These are phyloP conservation scores for Aspergillus bertholletiae DNA, from an alignment of 495 filamentous ascomycete genomes.

Conservation along the genomic window DNA sequence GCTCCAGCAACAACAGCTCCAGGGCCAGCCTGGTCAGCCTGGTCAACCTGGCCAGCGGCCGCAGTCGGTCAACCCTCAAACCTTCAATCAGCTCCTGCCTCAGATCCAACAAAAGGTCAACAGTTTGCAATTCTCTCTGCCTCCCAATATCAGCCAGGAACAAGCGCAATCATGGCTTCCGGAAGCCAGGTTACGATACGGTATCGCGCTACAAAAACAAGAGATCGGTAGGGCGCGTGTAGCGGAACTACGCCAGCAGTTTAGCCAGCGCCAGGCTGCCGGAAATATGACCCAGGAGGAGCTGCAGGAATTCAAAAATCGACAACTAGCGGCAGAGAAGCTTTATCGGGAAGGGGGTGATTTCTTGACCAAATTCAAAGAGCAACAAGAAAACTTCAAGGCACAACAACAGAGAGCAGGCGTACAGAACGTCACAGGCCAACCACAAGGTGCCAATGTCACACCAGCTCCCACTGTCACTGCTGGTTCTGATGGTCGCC, in stretches of 20 bases:
- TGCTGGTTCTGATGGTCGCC: conserved; percentile 19
- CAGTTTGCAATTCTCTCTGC: conserved; percentile 42
- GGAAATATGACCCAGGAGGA: conserved; percentile 44
- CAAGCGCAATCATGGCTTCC: conserved; percentile 47
- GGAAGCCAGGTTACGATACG: conserved; percentile 51
- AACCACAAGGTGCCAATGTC: conserved; percentile 8
- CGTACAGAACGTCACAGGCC: conserved; percentile 11
- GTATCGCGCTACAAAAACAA: conserved; percentile 49
- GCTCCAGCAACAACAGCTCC: conserved; percentile 32
- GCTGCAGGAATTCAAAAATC: conserved; percentile 37
- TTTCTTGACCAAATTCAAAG: conserved; percentile 45
- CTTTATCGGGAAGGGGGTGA: conserved; percentile 43
- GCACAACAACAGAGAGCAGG: conserved; percentile 34
- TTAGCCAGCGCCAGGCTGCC: conserved; percentile 30
- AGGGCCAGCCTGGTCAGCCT: conserved; percentile 15
- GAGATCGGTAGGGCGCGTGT: conserved; percentile 43
- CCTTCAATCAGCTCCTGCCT: conserved; percentile 36
- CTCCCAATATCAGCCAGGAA: conserved; percentile 43
- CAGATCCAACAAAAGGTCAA: conserved; percentile 47
- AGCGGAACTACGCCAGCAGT: conserved; percentile 36
- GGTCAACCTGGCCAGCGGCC: conserved; percentile 32
- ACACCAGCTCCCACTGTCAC: conserved; percentile 11
- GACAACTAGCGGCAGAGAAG: conserved; percentile 43
- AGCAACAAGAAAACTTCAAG: conserved; percentile 46
- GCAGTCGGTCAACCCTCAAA: conserved; percentile 40